Evolutionary conservation across 1,139 yeast species (phyloP).

Genomic region (Geotrichum bryndzae): DNA sequence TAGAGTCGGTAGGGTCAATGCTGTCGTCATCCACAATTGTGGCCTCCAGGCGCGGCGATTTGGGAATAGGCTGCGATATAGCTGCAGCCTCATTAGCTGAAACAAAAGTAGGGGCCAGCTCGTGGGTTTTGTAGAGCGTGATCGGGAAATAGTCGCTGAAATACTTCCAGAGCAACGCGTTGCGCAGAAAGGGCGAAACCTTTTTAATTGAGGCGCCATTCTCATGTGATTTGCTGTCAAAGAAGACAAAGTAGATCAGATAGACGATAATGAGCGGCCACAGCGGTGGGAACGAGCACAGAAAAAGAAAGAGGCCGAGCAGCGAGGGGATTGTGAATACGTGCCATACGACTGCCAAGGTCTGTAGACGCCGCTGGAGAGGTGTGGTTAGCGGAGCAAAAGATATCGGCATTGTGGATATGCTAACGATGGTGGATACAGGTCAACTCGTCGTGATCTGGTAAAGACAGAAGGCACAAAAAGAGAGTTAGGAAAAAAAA

Average conservation of each 20-base stretch:
- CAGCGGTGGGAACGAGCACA: conserved; percentile 58
- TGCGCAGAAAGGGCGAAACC: conserved; percentile 53
- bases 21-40: neutral
- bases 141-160: conserved; percentile 81
- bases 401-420: conserved; percentile 3
- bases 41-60: neutral
- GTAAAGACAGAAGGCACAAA: neutral
- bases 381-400: conserved; percentile 30
- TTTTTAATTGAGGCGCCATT: conserved; percentile 64
- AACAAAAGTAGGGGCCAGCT: conserved; percentile 69
- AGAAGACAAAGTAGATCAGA: conserved; percentile 51
- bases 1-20: conserved; percentile 1
- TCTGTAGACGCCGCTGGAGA: conserved; percentile 52
- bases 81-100: neutral
- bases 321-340: conserved; percentile 64
- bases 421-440: neutral
- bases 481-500: neutral
- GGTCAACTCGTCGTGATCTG: neutral
- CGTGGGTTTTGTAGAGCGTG: conserved; percentile 60
- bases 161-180: conserved; percentile 60
- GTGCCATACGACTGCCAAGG: conserved; percentile 71
- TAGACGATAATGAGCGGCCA: conserved; percentile 58
- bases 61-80: neutral
- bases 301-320: conserved; percentile 48
- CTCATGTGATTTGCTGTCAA: conserved; percentile 51